Conservation (phyloP, 768 basidiomycete species). For the Clitopilus passeckerianus region DNA sequence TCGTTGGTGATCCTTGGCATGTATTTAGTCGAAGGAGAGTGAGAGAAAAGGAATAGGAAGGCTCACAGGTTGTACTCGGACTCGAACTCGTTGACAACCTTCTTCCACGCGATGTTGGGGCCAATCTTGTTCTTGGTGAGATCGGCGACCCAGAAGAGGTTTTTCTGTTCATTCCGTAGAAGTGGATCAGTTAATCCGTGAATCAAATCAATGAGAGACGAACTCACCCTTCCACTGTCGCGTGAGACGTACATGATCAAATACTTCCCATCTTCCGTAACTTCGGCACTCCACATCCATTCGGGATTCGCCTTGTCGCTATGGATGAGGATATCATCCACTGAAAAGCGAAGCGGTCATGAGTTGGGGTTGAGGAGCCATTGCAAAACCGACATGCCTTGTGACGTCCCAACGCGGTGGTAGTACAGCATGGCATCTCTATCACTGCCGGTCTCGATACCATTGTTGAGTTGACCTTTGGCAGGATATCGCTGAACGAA, state of each 20-base stretch:
- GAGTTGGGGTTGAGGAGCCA: not conserved
- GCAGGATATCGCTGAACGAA: conserved; percentile 50
- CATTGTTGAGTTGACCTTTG: conserved; percentile 38
- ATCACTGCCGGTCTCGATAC: conserved; percentile 59
- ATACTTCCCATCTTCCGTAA: conserved; percentile 67
- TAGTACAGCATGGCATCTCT: conserved; percentile 72
- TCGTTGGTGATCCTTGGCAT: conserved; percentile 56
- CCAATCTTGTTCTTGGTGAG: conserved; percentile 55
- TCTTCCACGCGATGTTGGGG: conserved; percentile 65
- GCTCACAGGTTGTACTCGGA: conserved; percentile 62
- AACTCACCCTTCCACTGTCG: conserved; percentile 60
- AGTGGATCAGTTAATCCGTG: not conserved
- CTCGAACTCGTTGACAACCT: conserved; percentile 64
- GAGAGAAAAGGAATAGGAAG: not conserved
- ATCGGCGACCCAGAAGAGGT: conserved; percentile 70
- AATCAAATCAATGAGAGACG: not conserved
- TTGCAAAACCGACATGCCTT: conserved; percentile 38
- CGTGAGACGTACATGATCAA: conserved; percentile 46
- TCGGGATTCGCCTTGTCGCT: conserved; percentile 60
- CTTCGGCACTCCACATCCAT: conserved; percentile 54
- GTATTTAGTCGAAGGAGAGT: conserved; percentile 2
- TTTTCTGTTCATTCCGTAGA: conserved; percentile 43
- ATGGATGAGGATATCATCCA: conserved; percentile 63
- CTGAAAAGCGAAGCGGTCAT: conserved; percentile 23
- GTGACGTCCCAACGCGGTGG: conserved; percentile 66